Evolutionary conservation across 495 filamentous ascomycete genomes (phyloP).

Genomic region (Aspergillus conjunctus): DNA sequence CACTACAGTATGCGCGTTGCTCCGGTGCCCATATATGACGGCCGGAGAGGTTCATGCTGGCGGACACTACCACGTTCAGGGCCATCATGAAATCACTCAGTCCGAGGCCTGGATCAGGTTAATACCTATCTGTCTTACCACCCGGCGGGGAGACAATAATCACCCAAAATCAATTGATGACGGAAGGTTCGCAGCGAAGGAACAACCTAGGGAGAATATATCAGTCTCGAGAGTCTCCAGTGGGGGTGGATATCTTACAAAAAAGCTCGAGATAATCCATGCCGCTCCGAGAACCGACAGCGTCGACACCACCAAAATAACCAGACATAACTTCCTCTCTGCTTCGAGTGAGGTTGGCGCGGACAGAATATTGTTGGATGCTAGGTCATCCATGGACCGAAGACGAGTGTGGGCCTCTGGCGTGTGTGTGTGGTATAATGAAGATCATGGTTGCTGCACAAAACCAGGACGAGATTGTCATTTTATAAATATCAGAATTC

Average conservation of each 20-base stretch:
- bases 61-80: slow-evolving; percentile 7
- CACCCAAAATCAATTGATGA: slow-evolving; percentile 13
- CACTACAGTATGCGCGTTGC: slow-evolving; percentile 7
- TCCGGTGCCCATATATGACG: slow-evolving; percentile 9
- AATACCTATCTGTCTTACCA: no score
- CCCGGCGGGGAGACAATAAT: background rate
- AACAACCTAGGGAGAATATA: background rate
- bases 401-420: background rate
- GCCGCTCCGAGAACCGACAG: slow-evolving; percentile 9
- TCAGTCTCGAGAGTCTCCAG: background rate
- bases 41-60: slow-evolving; percentile 14
- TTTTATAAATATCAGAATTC: background rate
- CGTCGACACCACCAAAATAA: slow-evolving; percentile 4
- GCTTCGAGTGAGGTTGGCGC: slow-evolving; percentile 6
- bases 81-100: slow-evolving; percentile 17
- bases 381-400: slow-evolving; percentile 5
- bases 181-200: slow-evolving; percentile 15
- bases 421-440: background rate
- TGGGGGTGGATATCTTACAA: background rate
- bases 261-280: slow-evolving; percentile 12
- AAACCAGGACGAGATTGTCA: background rate
- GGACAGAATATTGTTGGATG: background rate
- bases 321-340: slow-evolving; percentile 11
- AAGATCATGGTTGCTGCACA: background rate
- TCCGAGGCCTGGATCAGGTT: slow-evolving; percentile 3